Base-by-base conservation (phyloP, 768 basidiomycete species). In the Auricularia sp. region DNA sequence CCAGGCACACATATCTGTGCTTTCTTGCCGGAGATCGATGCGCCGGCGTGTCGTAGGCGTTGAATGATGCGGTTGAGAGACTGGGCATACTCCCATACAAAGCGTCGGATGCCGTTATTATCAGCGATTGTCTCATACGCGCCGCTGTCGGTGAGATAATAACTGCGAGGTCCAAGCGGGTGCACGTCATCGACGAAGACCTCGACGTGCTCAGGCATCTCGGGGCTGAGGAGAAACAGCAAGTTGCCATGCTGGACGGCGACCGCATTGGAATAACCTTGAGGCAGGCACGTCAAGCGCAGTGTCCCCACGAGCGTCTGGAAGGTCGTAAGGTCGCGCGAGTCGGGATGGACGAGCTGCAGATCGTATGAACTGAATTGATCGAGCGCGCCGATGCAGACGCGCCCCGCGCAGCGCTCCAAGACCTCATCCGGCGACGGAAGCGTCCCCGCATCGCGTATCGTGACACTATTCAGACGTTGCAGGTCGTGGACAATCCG, bases 131-230 rank as follows among this genome's bases (percentile, higher is more conserved):
- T 76, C 61, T 83, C 73, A 59, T 67, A 77, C 0, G 16, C 16
- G 0, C 78, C 74, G 23, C 74, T 69, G 0, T 34, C 6, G 0
- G 21, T 18, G 11, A 21, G 56, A 61, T 81, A 11, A 11, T 4
- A 11, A 4, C 5, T 4, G 36, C 36, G 36, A 4, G 36, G 36
- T n/a, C n/a, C n/a, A n/a, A n/a, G 74, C 3, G 80, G 63, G 0
- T 72, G 71, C 0, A 77, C 66, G 65, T 82, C 75, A 64, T 84
- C 76, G 10, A 82, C 72, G 62, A 74, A 83, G 0, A 72, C 74
- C 0, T 67, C 65, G 0, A 75, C 76, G 3, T 70, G 21, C 1
- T 78, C 33, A 18, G 77, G 78, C 2, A 82, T 80, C 64, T 81
- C 75, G 0, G 71, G 64, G 54, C 75, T 69, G 0, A 82, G 64